Percentiles rank a stretch among this genome's conserved stretches.
Evolutionary conservation across 352 stramenopile genomes (phyloP).

Genomic region (Phytophthora cryptogea): DNA sequence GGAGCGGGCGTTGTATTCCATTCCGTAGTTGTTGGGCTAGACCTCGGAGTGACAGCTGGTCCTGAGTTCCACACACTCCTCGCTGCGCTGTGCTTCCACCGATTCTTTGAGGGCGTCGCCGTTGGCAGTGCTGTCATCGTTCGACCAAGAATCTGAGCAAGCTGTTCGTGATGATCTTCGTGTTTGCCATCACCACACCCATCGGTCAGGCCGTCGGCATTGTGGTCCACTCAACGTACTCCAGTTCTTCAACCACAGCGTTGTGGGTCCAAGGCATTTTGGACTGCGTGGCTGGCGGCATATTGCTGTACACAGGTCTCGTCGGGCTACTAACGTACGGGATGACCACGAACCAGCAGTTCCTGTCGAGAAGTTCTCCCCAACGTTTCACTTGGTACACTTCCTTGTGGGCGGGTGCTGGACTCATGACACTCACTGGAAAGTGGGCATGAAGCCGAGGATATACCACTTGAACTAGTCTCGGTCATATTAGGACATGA

Average conservation of each 20-base stretch:
- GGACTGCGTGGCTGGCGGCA: slow-evolving; percentile 67
- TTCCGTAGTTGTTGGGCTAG: slow-evolving; percentile 69
- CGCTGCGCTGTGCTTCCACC: slow-evolving; percentile 66
- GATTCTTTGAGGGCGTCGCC: slow-evolving; percentile 78
- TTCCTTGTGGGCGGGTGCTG: slow-evolving; percentile 49
- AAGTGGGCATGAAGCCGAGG: slow-evolving; percentile 38
- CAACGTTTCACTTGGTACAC: slow-evolving; percentile 49
- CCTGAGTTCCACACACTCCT: slow-evolving; percentile 65
- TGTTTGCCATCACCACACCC: slow-evolving; percentile 62
- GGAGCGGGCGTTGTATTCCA: slow-evolving; percentile 66
- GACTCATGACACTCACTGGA: slow-evolving; percentile 65
- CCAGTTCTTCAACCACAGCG: slow-evolving; percentile 38
- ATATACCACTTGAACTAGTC: too few species aligned
- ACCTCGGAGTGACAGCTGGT: slow-evolving; percentile 56
- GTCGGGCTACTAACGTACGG: slow-evolving; percentile 74
- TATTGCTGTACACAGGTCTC: slow-evolving; percentile 71
- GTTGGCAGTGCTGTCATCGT: slow-evolving; percentile 48
- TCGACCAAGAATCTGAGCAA: slow-evolving; percentile 38
- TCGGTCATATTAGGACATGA: too few species aligned
- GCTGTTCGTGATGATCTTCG: slow-evolving; percentile 46
- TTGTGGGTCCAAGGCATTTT: slow-evolving; percentile 68
- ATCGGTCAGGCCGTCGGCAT: slow-evolving; percentile 66
- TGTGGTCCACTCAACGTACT: slow-evolving; percentile 53
- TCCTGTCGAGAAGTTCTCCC: slow-evolving; percentile 31
- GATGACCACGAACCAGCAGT: slow-evolving; percentile 65